phyloP scores from a whole-genome alignment of 148 eudicot genomes.

The Silene latifolia region DNA sequence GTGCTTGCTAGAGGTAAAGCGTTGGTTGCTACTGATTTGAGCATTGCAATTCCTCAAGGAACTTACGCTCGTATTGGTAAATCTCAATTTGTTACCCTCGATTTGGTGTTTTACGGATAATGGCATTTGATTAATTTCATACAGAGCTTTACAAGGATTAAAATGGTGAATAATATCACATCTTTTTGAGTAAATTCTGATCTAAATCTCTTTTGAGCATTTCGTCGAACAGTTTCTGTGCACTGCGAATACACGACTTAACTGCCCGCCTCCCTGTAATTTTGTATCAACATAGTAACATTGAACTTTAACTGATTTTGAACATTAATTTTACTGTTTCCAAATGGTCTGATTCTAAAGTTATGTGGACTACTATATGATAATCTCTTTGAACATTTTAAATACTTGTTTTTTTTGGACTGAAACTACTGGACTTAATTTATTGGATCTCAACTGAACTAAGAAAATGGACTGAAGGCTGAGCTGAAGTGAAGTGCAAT shows the following conservation, averaged over 20 bases:
- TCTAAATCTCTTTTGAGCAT: background rate
- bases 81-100: background rate
- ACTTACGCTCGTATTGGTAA: conserved; percentile 78
- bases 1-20: conserved; percentile 94
- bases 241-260: background rate
- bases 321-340: no score
- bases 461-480: no score
- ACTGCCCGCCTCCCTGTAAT: background rate
- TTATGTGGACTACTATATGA: no score
- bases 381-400: no score
- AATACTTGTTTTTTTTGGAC: no score
- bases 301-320: no score
- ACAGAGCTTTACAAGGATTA: background rate
- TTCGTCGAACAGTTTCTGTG: conserved; percentile 20
- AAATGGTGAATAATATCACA: background rate
- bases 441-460: no score
- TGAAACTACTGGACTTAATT: no score
- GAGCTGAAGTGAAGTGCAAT: no score
- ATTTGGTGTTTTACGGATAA: background rate
- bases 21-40: conserved; percentile 69
- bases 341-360: no score
- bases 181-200: background rate
- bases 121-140: background rate
- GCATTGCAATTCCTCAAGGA: conserved; percentile 79
- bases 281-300: no score